phyloP scores from a whole-genome alignment of 192 early-diverging fungal genomes.

The Lobosporangium transversale region DNA sequence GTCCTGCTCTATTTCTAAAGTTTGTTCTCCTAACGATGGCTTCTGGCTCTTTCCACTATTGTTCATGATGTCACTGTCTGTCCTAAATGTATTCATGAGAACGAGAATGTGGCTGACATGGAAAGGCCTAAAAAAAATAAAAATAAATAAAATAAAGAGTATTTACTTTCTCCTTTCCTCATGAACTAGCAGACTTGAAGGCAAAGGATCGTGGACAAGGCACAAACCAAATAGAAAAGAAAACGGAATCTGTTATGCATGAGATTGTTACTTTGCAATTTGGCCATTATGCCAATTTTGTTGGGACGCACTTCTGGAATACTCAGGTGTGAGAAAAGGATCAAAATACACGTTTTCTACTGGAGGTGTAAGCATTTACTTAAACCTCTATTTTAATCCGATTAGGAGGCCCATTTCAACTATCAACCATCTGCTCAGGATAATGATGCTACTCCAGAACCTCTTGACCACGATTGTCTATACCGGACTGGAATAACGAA shows the following conservation, averaged over 20 bases:
- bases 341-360: neutral
- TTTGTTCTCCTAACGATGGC: no score
- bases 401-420: constrained; percentile 62
- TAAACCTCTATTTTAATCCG: constrained; percentile 1
- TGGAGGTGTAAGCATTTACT: neutral
- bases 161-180: neutral
- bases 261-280: constrained; percentile 95
- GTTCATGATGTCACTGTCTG: no score
- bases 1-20: no score
- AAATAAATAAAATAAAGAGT: neutral
- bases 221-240: no score
- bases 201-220: no score
- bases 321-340: constrained; percentile 65
- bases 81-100: neutral
- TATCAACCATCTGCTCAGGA: constrained; percentile 44
- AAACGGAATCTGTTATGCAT: constrained; percentile 60
- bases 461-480: constrained; percentile 67
- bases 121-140: no score
- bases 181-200: no score
- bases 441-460: constrained; percentile 51
- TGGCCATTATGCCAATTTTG: constrained; percentile 87
- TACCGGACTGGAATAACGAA: constrained; percentile 62
- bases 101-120: constrained; percentile 6
- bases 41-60: no score
- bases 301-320: constrained; percentile 96